Evolutionary conservation across 2,329 filamentous ascomycete species (phyloP).

Genomic region (Neofusicoccum ribis): DNA sequence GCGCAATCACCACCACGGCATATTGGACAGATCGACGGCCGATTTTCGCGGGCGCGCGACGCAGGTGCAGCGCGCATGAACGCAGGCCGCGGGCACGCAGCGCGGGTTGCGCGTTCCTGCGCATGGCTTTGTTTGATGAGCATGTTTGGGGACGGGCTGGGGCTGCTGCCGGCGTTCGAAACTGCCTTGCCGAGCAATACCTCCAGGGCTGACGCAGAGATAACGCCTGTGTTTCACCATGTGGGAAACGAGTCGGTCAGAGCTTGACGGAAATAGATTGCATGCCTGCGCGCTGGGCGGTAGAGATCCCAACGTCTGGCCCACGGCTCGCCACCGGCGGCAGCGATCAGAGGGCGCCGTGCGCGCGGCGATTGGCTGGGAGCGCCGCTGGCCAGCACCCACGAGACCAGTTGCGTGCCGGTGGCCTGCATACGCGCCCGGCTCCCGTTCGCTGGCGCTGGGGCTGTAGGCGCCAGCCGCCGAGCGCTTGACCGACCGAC

Average conservation of each 20-base stretch:
- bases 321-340: neutral
- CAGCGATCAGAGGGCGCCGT: neutral
- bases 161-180: neutral
- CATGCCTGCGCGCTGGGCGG: neutral
- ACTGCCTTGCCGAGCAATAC: neutral
- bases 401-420: neutral
- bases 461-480: neutral
- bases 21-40: neutral
- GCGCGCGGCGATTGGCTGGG: constrained; percentile 3
- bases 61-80: neutral
- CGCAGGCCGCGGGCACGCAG: neutral
- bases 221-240: neutral
- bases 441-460: neutral
- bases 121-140: constrained; percentile 5
- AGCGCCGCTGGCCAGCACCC: neutral
- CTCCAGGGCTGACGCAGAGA: constrained; percentile 7
- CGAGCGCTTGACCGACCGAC: neutral
- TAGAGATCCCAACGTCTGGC: neutral
- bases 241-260: constrained; percentile 4
- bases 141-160: neutral
- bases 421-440: constrained; percentile 10
- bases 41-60: neutral
- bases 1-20: constrained; percentile 8
- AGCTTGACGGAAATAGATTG: constrained; percentile 1
- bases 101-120: neutral